Conservation (phyloP, 805 yeast genomes). For the Lachancea dasiensis region DNA sequence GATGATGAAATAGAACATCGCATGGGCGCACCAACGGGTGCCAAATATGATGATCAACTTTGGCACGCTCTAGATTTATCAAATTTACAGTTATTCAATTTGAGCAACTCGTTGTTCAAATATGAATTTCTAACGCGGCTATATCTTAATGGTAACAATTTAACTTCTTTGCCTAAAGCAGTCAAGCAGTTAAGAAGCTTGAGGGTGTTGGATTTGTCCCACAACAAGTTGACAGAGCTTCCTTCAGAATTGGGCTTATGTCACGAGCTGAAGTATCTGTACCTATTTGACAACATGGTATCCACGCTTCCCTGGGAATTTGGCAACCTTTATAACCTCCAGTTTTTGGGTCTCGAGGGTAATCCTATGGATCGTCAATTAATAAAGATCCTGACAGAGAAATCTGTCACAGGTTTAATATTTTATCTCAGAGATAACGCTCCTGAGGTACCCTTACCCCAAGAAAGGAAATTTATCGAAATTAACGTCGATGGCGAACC, state of each 20-base stretch:
- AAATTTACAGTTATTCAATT: slow-evolving; percentile 72
- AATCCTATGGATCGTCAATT: slow-evolving; percentile 68
- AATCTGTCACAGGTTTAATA: slow-evolving; percentile 80
- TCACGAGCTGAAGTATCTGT: slow-evolving; percentile 71
- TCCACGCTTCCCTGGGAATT: slow-evolving; percentile 73
- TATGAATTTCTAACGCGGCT: slow-evolving; percentile 82
- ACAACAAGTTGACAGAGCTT: slow-evolving; percentile 61
- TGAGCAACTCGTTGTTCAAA: slow-evolving; percentile 70
- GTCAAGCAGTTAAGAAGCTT: slow-evolving; percentile 65
- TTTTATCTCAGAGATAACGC: slow-evolving; percentile 76
- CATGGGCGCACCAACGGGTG: slow-evolving; percentile 17
- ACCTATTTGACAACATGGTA: slow-evolving; percentile 82
- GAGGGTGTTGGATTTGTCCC: slow-evolving; percentile 79
- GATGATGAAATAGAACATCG: slow-evolving; percentile 47
- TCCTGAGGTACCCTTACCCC: slow-evolving; percentile 58
- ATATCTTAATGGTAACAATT: slow-evolving; percentile 79
- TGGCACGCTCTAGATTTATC: slow-evolving; percentile 94
- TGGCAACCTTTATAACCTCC: slow-evolving; percentile 77
- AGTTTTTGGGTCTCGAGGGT: slow-evolving; percentile 89
- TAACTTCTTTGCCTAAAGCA: slow-evolving; percentile 59
- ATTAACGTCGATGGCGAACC: slow-evolving; percentile 71
- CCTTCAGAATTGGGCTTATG: slow-evolving; percentile 84
- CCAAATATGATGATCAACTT: slow-evolving; percentile 56
- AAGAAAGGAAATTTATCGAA: slow-evolving; percentile 78
- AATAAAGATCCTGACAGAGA: slow-evolving; percentile 64